Conservation (phyloP, 495 filamentous ascomycete species). For the Neurospora sp. region DNA sequence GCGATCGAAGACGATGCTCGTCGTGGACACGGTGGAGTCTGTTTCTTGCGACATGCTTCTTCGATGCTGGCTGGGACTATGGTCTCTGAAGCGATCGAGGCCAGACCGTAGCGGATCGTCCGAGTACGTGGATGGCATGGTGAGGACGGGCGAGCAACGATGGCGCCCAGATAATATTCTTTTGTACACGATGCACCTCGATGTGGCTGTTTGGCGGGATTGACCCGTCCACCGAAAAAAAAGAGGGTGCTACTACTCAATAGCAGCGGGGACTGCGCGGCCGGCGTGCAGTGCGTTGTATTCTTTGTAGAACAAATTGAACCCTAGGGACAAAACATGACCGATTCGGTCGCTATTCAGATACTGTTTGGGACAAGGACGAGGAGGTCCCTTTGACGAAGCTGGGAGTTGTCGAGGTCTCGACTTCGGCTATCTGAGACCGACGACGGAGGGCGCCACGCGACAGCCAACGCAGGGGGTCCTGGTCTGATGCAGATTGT, state of each 20-base stretch:
- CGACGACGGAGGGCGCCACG: background rate
- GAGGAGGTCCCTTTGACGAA: background rate
- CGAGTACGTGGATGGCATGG: background rate
- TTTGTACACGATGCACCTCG: background rate
- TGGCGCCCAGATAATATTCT: background rate
- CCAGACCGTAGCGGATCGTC: background rate
- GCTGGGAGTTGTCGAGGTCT: background rate
- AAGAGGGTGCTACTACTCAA: background rate
- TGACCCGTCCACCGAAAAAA: background rate
- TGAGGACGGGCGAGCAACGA: background rate
- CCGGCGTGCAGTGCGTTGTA: background rate
- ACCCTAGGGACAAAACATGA: conserved; percentile 2
- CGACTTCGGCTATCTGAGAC: background rate
- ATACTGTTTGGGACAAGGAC: conserved; percentile 5
- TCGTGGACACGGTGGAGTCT: conserved; percentile 61
- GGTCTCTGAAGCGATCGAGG: background rate
- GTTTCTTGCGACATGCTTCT: conserved; percentile 44
- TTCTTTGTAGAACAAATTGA: conserved; percentile 8
- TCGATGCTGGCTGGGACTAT: conserved; percentile 2
- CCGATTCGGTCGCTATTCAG: conserved; percentile 9
- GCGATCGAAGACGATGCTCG: conserved; percentile 67
- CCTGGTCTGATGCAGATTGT: background rate
- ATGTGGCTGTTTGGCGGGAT: background rate
- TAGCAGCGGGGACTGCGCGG: background rate
- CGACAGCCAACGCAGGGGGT: background rate